Conservation (phyloP, 306 rosid genomes). For the barrel medic (Medicago truncatula) region MtrunA17r5.0-ANR NC_053044.1:13804501-13805000, state of each 20-base stretch:
- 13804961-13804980: background rate
- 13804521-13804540: no score
- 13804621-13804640: no score
- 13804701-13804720: no score
- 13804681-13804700: no score
- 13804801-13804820: background rate
- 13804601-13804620: no score
- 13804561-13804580: no score
- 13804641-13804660: no score
- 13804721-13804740: background rate
- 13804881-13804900: background rate
- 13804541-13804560: no score
- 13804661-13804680: no score
- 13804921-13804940: slow-evolving; percentile 11
- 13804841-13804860: background rate
- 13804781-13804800: background rate
- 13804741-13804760: background rate
- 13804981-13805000: background rate
- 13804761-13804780: background rate
- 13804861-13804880: background rate
- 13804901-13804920: background rate
- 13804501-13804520: no score
- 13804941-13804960: background rate
- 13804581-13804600: no score
- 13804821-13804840: slow-evolving; percentile 21